Base-by-base conservation (phyloP, 805 yeast species). In the Priceomyces castillae region DNA sequence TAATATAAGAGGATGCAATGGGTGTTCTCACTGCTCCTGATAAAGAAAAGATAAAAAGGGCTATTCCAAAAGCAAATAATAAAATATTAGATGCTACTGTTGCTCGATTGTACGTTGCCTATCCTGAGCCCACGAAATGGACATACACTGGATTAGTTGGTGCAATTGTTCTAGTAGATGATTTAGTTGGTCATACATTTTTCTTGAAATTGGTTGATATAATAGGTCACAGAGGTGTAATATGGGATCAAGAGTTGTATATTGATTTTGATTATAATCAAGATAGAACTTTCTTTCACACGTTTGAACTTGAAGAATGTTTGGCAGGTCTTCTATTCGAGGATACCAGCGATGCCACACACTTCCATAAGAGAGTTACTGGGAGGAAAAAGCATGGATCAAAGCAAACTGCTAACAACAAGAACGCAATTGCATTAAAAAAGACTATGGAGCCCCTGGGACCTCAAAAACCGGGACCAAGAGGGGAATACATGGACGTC, bases 161-260 rank as follows among this genome's bases (percentile, higher is more conserved):
- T 3, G 97, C 97, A 1, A 64, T 90, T 14, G 84, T 81, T 1
- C 65, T 94, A 6, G 96, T 86, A 15, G 96, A 94, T 61, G 99
- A 94, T 63, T 65, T 87, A 10, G 96, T 94, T 1, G 98, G 98
- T 2, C 92, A 92, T 62, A 89, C 97, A 0, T 90, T 87, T 57
- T 94, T 90, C 62, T 73, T 94, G 37, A 94, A 94, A 61, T 61
- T 94, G 41, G 95, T 94, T 5, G 99, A 94, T 57, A 81, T 92
- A 25, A 58, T 72, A 30, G 96, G 95, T 5, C 77, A 81, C 48
- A 71, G 85, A 34, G 98, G 98, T 28, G 96, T 94, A 0, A 51
- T 94, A 0, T 94, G 99, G 99, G 99, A 94, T 63, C 99, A 94
- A 64, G 99, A 94, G 64, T 65, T 94, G 39, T 92, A 87, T 56